Evolutionary conservation across 2,329 filamentous ascomycete genomes (phyloP), one percentile per base, ranked within the genome.

Genomic region (Calonectria henricotiae): DNA sequence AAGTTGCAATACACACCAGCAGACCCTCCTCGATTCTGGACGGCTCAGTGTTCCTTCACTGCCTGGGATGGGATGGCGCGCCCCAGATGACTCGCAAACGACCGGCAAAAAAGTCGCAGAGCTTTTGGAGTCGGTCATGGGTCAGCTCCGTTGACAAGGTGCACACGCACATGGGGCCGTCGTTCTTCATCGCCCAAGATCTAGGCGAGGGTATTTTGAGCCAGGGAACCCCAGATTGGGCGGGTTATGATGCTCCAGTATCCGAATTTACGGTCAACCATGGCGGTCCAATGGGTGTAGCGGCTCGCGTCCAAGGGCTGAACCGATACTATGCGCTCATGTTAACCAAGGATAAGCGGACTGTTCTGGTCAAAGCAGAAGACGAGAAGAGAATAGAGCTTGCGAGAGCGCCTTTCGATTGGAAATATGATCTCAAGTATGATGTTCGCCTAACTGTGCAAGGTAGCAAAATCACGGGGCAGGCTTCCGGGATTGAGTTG

Each of bases 71-170:
- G 47, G 47, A 51, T 25, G 47, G 47, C 15, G 25, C 27, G 11
- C 47, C 47, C 5, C 25, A 5, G 47, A 51, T 51, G 27, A 51
- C 47, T 32, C 47, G 32, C 7, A 32, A 32, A 17, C 47, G 47
- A 32, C 47, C 47, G 7, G 47, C 47, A 30, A 32, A 32, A 11
- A 51, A 20, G 7, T 17, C 47, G 0, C 47, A 51, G 30, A 51
- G 47, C 8, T n/a, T 51, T 3, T 32, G 47, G 25, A 27, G 17
- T 25, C 47, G 27, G 6, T 13, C 47, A 3, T 51, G 47, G 47
- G 47, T 51, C 15, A 51, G 25, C n/a, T 51, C 47, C 13, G 25
- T 51, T n/a, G 25, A 51, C 47, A 51, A 51, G 47, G 30, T 32
- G 25, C 47, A 51, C 15, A 51, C 47, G 5, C 8, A 27, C 27